phyloP scores from a whole-genome alignment of 768 basidiomycete species.

The Tulasnella sp. region DNA sequence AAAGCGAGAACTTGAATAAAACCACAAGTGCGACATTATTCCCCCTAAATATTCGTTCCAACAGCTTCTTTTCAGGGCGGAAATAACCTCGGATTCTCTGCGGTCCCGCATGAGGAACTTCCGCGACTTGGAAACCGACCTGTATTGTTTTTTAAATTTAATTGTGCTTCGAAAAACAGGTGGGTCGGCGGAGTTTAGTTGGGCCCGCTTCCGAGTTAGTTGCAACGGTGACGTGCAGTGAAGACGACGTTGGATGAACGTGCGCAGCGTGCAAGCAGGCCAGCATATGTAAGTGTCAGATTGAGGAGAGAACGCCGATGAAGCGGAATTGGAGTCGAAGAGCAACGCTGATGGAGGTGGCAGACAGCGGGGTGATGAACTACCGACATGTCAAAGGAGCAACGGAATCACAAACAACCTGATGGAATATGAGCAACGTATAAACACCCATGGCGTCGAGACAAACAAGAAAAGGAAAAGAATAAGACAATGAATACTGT shows the following conservation, averaged over 20 bases:
- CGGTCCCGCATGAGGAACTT: background rate
- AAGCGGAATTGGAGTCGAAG: too few relatives aligned
- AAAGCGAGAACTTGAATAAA: background rate
- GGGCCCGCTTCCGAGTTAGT: background rate
- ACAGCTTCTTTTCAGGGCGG: background rate
- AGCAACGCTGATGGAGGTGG: background rate
- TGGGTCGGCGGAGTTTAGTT: background rate
- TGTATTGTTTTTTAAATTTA: background rate
- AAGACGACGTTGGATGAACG: background rate
- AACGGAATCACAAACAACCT: background rate
- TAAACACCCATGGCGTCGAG: too few relatives aligned
- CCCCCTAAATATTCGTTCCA: background rate
- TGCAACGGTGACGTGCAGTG: background rate
- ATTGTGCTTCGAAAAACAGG: background rate
- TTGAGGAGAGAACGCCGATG: background rate
- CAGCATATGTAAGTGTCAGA: background rate
- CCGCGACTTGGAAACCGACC: background rate
- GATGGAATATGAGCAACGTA: background rate
- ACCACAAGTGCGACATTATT: background rate
- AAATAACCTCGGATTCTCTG: background rate
- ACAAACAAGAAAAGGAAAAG: background rate
- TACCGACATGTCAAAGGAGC: too few relatives aligned
- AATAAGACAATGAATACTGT: background rate
- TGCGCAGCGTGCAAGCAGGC: background rate
- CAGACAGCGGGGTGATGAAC: background rate